Evolutionary conservation across 345 rosid genomes (phyloP), one percentile per base, ranked within the genome.

Genomic region (Alliaria petiolata): DNA sequence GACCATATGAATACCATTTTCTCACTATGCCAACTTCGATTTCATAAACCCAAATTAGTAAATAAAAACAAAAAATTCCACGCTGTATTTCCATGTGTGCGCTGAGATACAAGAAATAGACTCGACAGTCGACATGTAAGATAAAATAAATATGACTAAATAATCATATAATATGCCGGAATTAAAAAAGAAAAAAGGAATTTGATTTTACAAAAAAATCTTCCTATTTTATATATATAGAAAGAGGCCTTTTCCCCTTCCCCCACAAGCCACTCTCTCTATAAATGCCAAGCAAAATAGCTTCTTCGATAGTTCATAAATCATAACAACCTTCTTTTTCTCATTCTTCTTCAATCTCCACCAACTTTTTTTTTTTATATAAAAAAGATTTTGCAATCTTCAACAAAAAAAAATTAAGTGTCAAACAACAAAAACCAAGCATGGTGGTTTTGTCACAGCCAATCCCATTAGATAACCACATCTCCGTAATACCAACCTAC

Each of bases 371-470:
- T 49, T 65, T n/a, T n/a, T n/a, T n/a, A n/a, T n/a, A n/a, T n/a
- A n/a, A n/a, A n/a, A n/a, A n/a, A n/a, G n/a, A n/a, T n/a, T n/a
- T 25, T 50, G 2, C 20, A 50, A 25, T 10, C 13, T 11, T 54
- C 6, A 49, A 40, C 40, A 71, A 50, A 61, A 26, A 4, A 28
- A 28, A 28, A 28, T 5, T 5, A 28, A 28, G 5, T 4, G 6
- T 28, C 31, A 28, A 28, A 4, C 31, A 28, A 28, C 31, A 28
- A 2, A 56, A 52, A 44, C 57, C 64, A 55, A 75, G 33, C 70
- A 93, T 90, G 98, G 97, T 89, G 54, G 91, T 86, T 34, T 81
- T 81, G 3, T 79, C 97, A 12, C 88, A 83, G 49, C 79, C 86
- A 54, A 81, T 77, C 22, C 52, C 83, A 74, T 63, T 76, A 57